These are phyloP conservation scores for Bruguiera hainesii DNA, from an alignment of 441 rosid species.

Conservation along the genomic window DNA sequence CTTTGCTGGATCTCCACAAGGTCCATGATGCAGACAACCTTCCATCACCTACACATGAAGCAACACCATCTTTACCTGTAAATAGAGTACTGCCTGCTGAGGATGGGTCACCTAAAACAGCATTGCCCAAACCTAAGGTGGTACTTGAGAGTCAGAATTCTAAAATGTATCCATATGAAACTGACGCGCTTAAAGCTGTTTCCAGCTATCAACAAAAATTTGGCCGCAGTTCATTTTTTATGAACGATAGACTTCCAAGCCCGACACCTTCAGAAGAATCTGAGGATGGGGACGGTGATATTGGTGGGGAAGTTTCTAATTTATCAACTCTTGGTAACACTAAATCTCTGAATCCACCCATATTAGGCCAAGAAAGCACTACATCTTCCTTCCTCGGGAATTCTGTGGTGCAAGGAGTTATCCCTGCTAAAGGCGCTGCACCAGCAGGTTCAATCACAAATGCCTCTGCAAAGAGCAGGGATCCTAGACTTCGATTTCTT, in stretches of 20 bases:
- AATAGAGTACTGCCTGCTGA: slow-evolving; percentile 35
- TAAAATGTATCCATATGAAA: slow-evolving; percentile 64
- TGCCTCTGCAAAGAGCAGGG: slow-evolving; percentile 72
- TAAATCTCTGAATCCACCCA: slow-evolving; percentile 30
- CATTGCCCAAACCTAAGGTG: slow-evolving; percentile 31
- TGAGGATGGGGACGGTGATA: slow-evolving; percentile 48
- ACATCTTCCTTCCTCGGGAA: slow-evolving; percentile 19
- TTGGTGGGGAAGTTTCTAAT: slow-evolving; percentile 71
- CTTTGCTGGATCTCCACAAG: slow-evolving; percentile 91
- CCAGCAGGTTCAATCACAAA: slow-evolving; percentile 34
- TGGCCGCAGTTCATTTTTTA: slow-evolving; percentile 44
- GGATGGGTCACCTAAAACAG: slow-evolving; percentile 36
- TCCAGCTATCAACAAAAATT: slow-evolving; percentile 80
- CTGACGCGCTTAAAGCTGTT: slow-evolving; percentile 70
- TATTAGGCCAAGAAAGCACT: slow-evolving; percentile 32
- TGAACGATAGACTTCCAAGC: slow-evolving; percentile 72
- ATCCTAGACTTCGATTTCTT: slow-evolving; percentile 79
- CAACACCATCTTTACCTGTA: slow-evolving; percentile 44
- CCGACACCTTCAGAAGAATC: slow-evolving; percentile 96
- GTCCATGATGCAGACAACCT: slow-evolving; percentile 94
- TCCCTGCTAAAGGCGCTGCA: slow-evolving; percentile 31
- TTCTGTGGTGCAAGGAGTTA: slow-evolving; percentile 25
- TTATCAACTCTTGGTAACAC: slow-evolving; percentile 25
- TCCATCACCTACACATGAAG: slow-evolving; percentile 91
- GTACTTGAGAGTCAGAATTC: slow-evolving; percentile 30